Evolutionary conservation across 257 asterid genomes (phyloP), one percentile per base, ranked within the genome.

Genomic region (Paulownia fortunei): DNA sequence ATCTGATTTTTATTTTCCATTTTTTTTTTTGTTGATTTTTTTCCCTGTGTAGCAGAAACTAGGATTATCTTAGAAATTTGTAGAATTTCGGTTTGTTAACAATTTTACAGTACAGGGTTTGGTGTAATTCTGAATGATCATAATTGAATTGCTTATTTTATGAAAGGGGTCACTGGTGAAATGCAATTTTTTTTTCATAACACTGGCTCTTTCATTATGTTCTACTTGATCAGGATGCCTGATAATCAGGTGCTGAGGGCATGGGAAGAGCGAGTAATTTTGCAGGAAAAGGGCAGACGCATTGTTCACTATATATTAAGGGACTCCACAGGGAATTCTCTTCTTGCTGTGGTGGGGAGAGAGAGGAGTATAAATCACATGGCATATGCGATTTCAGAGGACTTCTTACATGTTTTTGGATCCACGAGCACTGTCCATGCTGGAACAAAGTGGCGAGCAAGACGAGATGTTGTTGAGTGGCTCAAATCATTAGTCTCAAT

Each of bases 301-400:
- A n/a, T 84, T 37, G 81, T 89, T 75, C 89, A 87, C 73, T 84
- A 73, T 54, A 44, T 76, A 60, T 24, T 89, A 15, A 82, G 37
- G 78, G 86, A 83, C 64, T 42, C 60, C 9, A 44, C 34, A 1
- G 86, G 81, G 51, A 42, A 81, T 68, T 76, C 77, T 24, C 49
- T 85, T 52, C 79, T 85, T 72, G 91, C 87, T 23, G 87, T 82
- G 26, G 89, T 82, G 79, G 88, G 90, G 55, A 83, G 71, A 54
- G 88, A 85, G 63, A 87, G 85, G 79, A 76, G 91, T 75, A 0
- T 69, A 42, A 80, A 82, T 36, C 84, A 89, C 79, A 84, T 87
- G 86, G 19, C 34, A 2, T 85, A 84, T 69, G 32, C 68, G 1
- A 66, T 89, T 37, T 24, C 86, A 15, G 81, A 73, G 78, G 86